Evolutionary conservation across 2,329 filamentous ascomycete species (phyloP), one percentile per base, ranked within the genome.

Genomic region (Hypoxylon sp.): DNA sequence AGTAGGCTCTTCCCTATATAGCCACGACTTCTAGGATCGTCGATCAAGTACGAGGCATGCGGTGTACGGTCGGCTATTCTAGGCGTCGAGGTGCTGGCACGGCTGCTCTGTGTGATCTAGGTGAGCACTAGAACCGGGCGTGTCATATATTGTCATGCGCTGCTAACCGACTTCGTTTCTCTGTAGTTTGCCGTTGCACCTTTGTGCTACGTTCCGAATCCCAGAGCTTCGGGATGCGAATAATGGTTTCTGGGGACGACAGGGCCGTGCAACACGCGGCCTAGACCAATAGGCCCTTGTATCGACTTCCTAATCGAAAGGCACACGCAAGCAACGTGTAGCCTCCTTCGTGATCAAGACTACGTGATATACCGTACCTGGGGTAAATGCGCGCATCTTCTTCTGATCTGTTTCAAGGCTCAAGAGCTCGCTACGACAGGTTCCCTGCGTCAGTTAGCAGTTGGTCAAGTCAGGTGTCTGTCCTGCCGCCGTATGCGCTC

Each of bases 91-190:
- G 23, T 52, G 48, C 42, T 52, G 45, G 55, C 55, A 49, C 33
- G 54, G 41, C 46, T 20, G 48, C 52, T 54, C 53, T 49, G 60
- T 49, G 52, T 59, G 52, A 56, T 49, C 46, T 17, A 46, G 41
- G 29, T 47, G 37, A 24, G 45, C 37, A 48, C 29, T 33, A 7
- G 20, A 17, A 35, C 42, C 38, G 33, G 46, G 46, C 33, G 35
- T 24, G n/a, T n/a, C n/a, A n/a, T n/a, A 20, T 40, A 35, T n/a
- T n/a, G n/a, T n/a, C n/a, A 37, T 24, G 49, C 62, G 62, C 62
- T 63, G 63, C 53, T 23, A 51, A 41, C 55, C 51, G 62, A 60
- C 62, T 60, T 58, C 55, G 27, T 33, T 50, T 27, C 26, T 37
- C 27, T 6, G 11, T 18, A 38, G n/a, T 4, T 11, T 38, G 17